Evolutionary conservation across 495 filamentous ascomycete species (phyloP).

Genomic region (Astrothelium subdiscretum): DNA sequence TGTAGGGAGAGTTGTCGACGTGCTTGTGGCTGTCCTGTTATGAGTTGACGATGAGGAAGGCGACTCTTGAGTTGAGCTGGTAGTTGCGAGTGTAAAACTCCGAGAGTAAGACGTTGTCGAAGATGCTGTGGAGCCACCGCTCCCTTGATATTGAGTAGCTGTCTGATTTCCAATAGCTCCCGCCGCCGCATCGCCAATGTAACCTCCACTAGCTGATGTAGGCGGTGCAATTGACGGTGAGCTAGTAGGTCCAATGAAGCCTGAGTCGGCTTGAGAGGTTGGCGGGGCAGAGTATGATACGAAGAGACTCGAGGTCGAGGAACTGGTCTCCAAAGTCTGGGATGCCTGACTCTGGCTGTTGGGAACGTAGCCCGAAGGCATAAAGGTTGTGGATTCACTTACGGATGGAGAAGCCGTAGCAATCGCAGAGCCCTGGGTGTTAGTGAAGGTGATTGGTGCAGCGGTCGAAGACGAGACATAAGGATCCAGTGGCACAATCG

Average conservation of each 20-base stretch:
- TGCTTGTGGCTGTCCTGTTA: neutral
- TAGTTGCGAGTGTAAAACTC: neutral
- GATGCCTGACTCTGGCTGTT: neutral
- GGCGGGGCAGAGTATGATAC: neutral
- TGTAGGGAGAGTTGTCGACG: neutral
- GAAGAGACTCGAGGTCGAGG: neutral
- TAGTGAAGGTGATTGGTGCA: neutral
- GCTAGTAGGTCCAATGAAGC: neutral
- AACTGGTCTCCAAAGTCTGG: neutral
- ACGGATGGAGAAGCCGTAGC: neutral
- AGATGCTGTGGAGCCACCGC: neutral
- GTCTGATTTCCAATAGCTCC: neutral
- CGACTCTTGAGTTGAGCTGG: neutral
- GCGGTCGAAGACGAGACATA: neutral
- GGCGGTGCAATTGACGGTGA: neutral
- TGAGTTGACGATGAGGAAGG: neutral
- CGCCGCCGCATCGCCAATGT: neutral
- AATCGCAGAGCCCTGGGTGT: neutral
- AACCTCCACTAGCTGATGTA: neutral
- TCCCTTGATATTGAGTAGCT: neutral
- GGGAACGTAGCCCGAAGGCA: neutral
- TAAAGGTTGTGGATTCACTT: neutral
- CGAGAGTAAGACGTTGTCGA: neutral
- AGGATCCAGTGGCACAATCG: neutral
- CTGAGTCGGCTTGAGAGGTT: neutral